A percentile compares a stretch with the other conserved stretches of the same genome.
Evolutionary conservation across 305 asterid genomes (phyloP).

Genomic region (Plantago coronopus): DNA sequence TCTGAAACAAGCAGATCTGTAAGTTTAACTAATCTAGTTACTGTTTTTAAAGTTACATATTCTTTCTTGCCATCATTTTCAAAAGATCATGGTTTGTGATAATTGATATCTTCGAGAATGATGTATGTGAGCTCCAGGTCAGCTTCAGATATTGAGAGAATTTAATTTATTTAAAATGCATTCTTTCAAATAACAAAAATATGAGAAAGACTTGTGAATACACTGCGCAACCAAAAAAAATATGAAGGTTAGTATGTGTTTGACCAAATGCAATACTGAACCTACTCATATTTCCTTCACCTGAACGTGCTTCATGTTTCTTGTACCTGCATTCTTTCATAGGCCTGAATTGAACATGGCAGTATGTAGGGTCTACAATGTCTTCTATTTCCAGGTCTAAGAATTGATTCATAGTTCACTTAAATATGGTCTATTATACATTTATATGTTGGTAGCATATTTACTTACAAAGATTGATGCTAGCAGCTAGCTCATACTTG

Average conservation of each 20-base stretch:
- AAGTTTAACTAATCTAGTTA: slow-evolving; percentile 31
- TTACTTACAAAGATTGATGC: no score
- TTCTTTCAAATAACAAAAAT: no score
- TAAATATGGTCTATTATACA: no score
- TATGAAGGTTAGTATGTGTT: no score
- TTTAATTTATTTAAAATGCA: not conserved
- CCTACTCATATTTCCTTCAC: no score
- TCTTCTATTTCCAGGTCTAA: not conserved
- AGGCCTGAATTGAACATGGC: not conserved
- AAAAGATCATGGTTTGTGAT: not conserved
- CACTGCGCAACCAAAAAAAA: no score
- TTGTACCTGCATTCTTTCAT: no score
- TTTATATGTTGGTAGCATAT: no score
- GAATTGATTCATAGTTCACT: not conserved
- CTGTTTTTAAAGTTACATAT: not conserved
- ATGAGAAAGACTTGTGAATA: no score
- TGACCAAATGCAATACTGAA: no score
- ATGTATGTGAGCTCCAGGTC: slow-evolving; percentile 2
- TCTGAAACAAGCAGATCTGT: slow-evolving; percentile 61
- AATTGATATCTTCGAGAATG: not conserved
- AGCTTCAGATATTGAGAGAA: not conserved
- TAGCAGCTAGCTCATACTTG: no score
- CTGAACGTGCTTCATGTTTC: no score
- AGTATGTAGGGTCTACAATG: not conserved
- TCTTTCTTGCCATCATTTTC: not conserved